phyloP scores from a whole-genome alignment of 2,329 filamentous ascomycete species.

The Pseudogymnoascus sp. region DNA sequence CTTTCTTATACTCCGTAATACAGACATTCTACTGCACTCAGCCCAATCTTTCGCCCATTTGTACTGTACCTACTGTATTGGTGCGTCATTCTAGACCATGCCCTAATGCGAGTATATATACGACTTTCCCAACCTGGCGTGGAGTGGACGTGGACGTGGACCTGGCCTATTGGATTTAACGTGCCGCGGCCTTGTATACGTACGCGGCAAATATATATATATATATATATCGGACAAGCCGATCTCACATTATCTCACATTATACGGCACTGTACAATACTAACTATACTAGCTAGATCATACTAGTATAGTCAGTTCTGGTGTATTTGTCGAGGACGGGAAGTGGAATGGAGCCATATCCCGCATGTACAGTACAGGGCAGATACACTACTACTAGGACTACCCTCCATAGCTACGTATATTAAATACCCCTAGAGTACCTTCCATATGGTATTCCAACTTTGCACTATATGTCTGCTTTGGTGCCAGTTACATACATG shows the following conservation, averaged over 20 bases:
- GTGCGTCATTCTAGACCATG: not conserved
- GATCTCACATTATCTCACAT: not conserved
- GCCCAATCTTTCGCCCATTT: not conserved
- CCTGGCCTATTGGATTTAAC: not conserved
- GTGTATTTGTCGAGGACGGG: not conserved
- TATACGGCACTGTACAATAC: not conserved
- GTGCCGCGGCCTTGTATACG: not conserved
- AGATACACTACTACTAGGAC: not conserved
- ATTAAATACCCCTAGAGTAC: not conserved
- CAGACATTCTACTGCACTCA: not conserved
- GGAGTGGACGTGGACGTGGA: not conserved
- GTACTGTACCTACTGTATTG: not conserved
- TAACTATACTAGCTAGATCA: not conserved
- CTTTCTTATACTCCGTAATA: too few species aligned
- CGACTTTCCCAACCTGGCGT: not conserved
- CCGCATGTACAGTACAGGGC: not conserved
- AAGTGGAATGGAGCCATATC: not conserved
- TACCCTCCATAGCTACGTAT: not conserved
- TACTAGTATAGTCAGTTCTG: not conserved
- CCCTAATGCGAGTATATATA: constrained; percentile 3
- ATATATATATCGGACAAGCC: not conserved
- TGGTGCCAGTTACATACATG: not conserved
- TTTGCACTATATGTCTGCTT: not conserved
- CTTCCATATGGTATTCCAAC: not conserved
- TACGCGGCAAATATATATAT: not conserved